Conservation (phyloP, 495 filamentous ascomycete genomes). For the Podospora tetraspora region DNA sequence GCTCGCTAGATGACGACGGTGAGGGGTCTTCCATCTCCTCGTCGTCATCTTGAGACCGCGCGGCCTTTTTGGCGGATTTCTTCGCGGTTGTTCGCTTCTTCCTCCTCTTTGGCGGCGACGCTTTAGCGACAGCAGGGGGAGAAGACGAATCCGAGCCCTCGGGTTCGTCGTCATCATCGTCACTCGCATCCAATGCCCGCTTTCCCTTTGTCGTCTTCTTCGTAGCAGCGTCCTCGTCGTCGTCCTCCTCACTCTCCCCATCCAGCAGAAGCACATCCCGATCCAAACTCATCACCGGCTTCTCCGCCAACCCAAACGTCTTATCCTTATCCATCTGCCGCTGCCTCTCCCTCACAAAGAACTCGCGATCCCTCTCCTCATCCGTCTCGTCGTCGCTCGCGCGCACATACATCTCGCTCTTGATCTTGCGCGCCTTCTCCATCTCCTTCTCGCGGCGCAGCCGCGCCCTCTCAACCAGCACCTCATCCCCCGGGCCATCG, state of each 20-base stretch:
- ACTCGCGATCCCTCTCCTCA: slow-evolving; percentile 56
- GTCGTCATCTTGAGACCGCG: background rate
- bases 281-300: background rate
- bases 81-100: slow-evolving; percentile 10
- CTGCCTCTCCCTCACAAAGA: slow-evolving; percentile 63
- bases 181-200: background rate
- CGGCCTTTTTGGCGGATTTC: background rate
- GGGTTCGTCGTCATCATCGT: slow-evolving; percentile 1
- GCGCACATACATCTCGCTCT: slow-evolving; percentile 74
- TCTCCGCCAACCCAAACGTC: slow-evolving; percentile 22
- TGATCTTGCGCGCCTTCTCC: slow-evolving; percentile 68
- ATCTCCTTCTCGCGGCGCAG: slow-evolving; percentile 53
- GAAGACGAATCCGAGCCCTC: background rate
- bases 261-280: background rate
- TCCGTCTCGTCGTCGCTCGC: slow-evolving; percentile 77
- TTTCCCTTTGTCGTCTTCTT: background rate
- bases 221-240: slow-evolving; percentile 2
- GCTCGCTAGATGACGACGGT: background rate
- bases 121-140: background rate
- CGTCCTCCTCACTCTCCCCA: background rate
- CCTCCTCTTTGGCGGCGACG: slow-evolving; percentile 12
- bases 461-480: slow-evolving; percentile 41
- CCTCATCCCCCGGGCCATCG: slow-evolving; percentile 36
- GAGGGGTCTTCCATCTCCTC: background rate
- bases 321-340: slow-evolving; percentile 28